Percentiles rank a stretch among this genome's conserved stretches.
Evolutionary conservation across 2,329 filamentous ascomycete genomes (phyloP).

Genomic region (Rhinocladiella similis): DNA sequence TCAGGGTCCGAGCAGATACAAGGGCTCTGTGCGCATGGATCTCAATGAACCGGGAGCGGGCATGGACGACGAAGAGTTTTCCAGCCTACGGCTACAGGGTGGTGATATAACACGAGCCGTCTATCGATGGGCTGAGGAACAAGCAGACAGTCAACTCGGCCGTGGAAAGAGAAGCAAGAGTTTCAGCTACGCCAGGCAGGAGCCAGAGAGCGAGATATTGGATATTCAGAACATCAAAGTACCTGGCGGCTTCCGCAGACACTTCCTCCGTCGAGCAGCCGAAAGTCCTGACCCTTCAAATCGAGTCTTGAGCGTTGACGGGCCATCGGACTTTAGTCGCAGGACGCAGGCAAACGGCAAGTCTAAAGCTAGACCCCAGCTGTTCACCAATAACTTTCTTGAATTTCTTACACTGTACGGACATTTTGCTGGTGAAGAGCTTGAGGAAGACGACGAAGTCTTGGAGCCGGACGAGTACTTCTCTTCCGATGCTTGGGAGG

Average conservation of each 20-base stretch:
- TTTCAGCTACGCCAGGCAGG: conserved; percentile 74
- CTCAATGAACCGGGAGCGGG: conserved; percentile 33
- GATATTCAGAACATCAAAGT: conserved; percentile 90
- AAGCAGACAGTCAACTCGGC: conserved; percentile 62
- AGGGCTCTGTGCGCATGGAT: conserved; percentile 35
- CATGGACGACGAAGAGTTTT: conserved; percentile 77
- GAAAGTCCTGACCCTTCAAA: conserved; percentile 58
- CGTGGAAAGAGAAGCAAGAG: conserved; percentile 78
- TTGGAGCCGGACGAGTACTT: conserved; percentile 89
- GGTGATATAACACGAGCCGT: conserved; percentile 94
- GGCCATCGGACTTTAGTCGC: conserved; percentile 34
- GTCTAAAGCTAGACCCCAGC: conserved; percentile 50
- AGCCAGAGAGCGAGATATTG: conserved; percentile 75
- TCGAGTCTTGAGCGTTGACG: conserved; percentile 36
- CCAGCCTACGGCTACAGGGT: conserved; percentile 86
- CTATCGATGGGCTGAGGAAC: conserved; percentile 94
- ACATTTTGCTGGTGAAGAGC: conserved; percentile 94
- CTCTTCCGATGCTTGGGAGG: conserved; percentile 70
- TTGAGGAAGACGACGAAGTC: conserved; percentile 94
- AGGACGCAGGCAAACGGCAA: conserved; percentile 37
- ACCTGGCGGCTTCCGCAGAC: conserved; percentile 88
- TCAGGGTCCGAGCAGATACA: conserved; percentile 40
- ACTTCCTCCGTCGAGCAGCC: conserved; percentile 79
- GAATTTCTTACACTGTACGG: conserved; percentile 95
- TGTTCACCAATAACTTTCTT: conserved; percentile 89